Evolutionary conservation across 2,329 filamentous ascomycete genomes (phyloP).

Genomic region (Xylaria sp.): DNA sequence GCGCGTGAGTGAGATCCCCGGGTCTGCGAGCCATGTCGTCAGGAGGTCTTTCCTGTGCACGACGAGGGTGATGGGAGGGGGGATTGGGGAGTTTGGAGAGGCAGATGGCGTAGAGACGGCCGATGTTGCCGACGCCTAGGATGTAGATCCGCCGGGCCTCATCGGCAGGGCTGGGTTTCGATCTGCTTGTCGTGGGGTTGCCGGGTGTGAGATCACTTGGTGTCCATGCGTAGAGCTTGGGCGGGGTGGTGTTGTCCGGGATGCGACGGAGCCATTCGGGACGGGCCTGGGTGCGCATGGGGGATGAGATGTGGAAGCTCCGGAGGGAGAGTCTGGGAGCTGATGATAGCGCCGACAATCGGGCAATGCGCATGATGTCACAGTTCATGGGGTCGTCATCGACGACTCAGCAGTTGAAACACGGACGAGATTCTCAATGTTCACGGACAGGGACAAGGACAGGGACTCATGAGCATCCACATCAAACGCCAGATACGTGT

Average conservation of each 20-base stretch:
- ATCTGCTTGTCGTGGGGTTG: background rate
- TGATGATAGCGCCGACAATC: background rate
- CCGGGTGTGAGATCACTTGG: slow-evolving; percentile 16
- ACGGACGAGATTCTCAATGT: background rate
- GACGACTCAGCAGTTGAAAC: too few relatives aligned
- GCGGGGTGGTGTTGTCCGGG: slow-evolving; percentile 20
- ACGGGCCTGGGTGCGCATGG: background rate
- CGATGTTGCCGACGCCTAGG: slow-evolving; percentile 75
- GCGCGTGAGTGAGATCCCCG: slow-evolving; percentile 43
- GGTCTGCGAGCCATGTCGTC: slow-evolving; percentile 40
- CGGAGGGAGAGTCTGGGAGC: background rate
- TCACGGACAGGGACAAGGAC: background rate
- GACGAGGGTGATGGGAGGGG: slow-evolving; percentile 77
- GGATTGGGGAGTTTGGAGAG: slow-evolving; percentile 54
- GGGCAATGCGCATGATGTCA: background rate
- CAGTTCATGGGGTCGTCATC: background rate
- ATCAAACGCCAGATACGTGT: background rate
- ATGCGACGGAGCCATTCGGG: slow-evolving; percentile 25
- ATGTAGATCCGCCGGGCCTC: slow-evolving; percentile 59
- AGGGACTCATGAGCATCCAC: background rate
- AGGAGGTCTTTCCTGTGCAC: slow-evolving; percentile 57
- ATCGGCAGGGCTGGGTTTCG: background rate
- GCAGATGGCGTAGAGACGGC: slow-evolving; percentile 69
- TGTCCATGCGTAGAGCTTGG: slow-evolving; percentile 30
- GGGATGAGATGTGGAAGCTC: slow-evolving; percentile 3